These are phyloP conservation scores for Plectosphaerella sp. DNA, from an alignment of 2,329 filamentous ascomycete genomes.

Conservation along the genomic window DNA sequence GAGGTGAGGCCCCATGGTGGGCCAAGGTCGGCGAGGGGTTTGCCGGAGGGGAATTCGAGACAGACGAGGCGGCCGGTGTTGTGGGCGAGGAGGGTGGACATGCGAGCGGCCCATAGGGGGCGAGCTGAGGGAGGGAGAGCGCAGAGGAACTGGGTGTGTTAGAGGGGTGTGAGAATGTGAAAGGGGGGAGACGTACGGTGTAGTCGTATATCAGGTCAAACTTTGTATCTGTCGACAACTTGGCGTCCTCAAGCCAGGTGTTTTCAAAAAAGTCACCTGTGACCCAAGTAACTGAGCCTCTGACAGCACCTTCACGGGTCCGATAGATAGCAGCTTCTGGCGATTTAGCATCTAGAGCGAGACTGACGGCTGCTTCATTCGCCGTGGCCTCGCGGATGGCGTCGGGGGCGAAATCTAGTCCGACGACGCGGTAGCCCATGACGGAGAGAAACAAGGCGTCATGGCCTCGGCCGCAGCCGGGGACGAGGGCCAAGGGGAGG, in stretches of 20 bases:
- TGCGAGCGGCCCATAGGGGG: conserved; percentile 48
- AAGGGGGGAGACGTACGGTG: conserved; percentile 38
- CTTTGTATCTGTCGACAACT: conserved; percentile 32
- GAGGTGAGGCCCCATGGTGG: conserved; percentile 70
- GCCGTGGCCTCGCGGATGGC: conserved; percentile 41
- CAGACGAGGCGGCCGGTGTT: conserved; percentile 49
- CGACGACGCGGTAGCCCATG: conserved; percentile 73
- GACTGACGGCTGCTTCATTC: conserved; percentile 26
- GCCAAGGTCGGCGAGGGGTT: conserved; percentile 59
- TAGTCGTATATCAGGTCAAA: conserved; percentile 68
- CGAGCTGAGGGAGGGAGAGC: conserved; percentile 52
- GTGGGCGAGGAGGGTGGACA: conserved; percentile 43
- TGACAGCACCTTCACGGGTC: conserved; percentile 29
- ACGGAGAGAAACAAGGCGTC: conserved; percentile 73
- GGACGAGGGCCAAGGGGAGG: conserved; percentile 61
- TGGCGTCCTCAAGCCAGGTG: conserved; percentile 44
- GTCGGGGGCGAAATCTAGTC: conserved; percentile 60
- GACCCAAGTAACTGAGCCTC: conserved; percentile 52
- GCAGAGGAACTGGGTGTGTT: conserved; percentile 50
- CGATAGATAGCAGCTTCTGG: conserved; percentile 38
- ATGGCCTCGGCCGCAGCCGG: conserved; percentile 78
- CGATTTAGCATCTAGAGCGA: conserved; percentile 29
- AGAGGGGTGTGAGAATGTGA: neutral
- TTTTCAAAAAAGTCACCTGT: conserved; percentile 64
- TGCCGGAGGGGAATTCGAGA: conserved; percentile 75